Base-by-base conservation (phyloP, 345 rosid species). In the Luvunga scandens region DNA sequence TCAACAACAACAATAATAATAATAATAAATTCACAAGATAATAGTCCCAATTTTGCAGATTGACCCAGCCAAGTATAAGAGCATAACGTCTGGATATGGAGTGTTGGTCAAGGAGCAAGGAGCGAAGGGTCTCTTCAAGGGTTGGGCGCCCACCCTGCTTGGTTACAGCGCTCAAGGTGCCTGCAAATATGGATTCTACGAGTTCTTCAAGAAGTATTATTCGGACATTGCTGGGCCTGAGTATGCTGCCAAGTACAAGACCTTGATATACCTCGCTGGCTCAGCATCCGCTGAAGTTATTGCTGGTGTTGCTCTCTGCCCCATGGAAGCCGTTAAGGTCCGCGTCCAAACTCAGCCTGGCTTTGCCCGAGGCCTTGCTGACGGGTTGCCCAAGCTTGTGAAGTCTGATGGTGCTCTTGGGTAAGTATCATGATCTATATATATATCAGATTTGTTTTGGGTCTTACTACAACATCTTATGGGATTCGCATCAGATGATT, bases 111-210 rank as follows among this genome's bases (percentile, higher is more conserved):
- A 81, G 85, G 99, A 94, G 80, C 98, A 96, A 81, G 99, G 99
- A 36, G 53, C 87, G 4, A 94, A 39, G 82, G 98, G 99, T 5
- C 86, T 96, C 82, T 88, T 90, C 50, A 88, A 83, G 84, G 98
- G 99, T 36, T 96, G 99, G 99, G 94, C 76, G 71, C 99, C 99
- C 3, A 96, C 99, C 2, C 81, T 96, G 74, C 67, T 96, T 16
- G 99, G 99, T 34, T 96, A 96, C 79, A 90, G 98, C 85, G 97
- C 93, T 16, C 99, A 96, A 76, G 99, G 99, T 75, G 99, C 99
- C 28, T 91, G 94, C 86, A 96, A 96, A 81, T 85, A 76, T 55
- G 97, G 99, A 34, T 89, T 96, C 71, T 96, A 96, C 4, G 98
- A 96, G 78, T 96, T 81, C 83, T 86, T 93, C 79, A 94, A 96